Percentiles rank a stretch among this genome's conserved stretches.
These are phyloP conservation scores for Carex pumila DNA, from an alignment of 176 grass and related monocot genomes.

Conservation along the genomic window DNA sequence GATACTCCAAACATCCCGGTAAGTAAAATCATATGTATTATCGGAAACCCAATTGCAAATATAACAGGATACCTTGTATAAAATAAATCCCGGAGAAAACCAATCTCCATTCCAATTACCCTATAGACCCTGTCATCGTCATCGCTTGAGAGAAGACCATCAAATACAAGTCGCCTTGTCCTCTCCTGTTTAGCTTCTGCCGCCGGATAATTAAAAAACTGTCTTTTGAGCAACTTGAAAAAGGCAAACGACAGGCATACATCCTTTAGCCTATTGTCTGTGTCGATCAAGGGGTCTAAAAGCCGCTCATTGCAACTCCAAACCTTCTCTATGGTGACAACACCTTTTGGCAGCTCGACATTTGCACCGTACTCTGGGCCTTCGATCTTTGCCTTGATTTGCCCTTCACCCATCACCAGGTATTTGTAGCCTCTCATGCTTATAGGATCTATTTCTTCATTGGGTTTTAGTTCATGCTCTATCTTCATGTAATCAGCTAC, in stretches of 20 bases:
- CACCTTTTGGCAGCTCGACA: too few relatives aligned
- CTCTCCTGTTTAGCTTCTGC: neutral
- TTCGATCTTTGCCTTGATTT: neutral
- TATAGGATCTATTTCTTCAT: neutral
- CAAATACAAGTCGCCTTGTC: slow-evolving; percentile 17
- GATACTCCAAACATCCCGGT: slow-evolving; percentile 10
- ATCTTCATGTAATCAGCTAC: slow-evolving; percentile 37
- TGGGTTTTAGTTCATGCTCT: neutral
- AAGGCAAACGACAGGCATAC: slow-evolving; percentile 43
- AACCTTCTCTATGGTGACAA: slow-evolving; percentile 3
- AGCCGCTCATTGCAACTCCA: neutral
- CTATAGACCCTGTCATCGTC: slow-evolving; percentile 8
- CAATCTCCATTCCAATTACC: slow-evolving; percentile 31
- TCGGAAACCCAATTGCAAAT: slow-evolving; percentile 34
- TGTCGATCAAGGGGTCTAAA: neutral
- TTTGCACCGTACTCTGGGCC: neutral
- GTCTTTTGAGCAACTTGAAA: slow-evolving; percentile 38
- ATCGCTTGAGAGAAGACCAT: neutral
- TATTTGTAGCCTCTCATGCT: slow-evolving; percentile 24
- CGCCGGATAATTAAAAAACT: neutral
- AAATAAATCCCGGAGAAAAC: slow-evolving; percentile 30
- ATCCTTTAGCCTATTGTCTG: slow-evolving; percentile 16
- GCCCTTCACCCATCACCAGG: slow-evolving; percentile 26
- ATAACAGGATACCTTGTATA: slow-evolving; percentile 39
- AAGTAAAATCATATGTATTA: slow-evolving; percentile 2